Percentiles rank a stretch among this genome's conserved stretches.
phyloP scores from a whole-genome alignment of 1,139 yeast species.

The Geotrichum reessii region DNA sequence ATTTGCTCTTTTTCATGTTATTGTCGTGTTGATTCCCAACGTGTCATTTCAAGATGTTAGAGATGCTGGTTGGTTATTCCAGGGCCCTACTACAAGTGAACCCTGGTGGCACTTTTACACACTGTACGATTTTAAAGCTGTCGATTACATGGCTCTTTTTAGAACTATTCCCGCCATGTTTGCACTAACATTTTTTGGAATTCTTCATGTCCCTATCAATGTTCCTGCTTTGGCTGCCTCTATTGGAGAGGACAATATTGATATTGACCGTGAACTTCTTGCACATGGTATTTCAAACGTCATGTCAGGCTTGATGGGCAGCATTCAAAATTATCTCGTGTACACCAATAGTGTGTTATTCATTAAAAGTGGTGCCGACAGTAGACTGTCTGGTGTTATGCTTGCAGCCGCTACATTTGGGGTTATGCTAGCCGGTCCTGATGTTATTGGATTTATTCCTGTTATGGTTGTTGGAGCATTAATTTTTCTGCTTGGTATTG shows the following conservation, averaged over 20 bases:
- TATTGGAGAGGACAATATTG: slow-evolving; percentile 69
- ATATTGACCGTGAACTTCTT: slow-evolving; percentile 85
- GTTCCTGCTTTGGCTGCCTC: slow-evolving; percentile 96
- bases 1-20: slow-evolving; percentile 60
- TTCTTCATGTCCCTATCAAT: slow-evolving; percentile 91
- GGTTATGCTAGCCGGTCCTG: slow-evolving; percentile 86
- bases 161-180: slow-evolving; percentile 86
- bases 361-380: slow-evolving; percentile 91
- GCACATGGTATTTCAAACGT: slow-evolving; percentile 95
- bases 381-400: slow-evolving; percentile 78
- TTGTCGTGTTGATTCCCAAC: slow-evolving; percentile 59
- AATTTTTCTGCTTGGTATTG: slow-evolving; percentile 85
- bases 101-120: slow-evolving; percentile 88
- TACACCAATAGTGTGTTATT: slow-evolving; percentile 90
- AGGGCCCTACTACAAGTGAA: slow-evolving; percentile 54
- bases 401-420: slow-evolving; percentile 74
- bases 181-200: slow-evolving; percentile 92
- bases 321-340: slow-evolving; percentile 89
- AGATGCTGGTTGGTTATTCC: slow-evolving; percentile 77
- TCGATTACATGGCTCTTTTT: slow-evolving; percentile 65
- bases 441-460: slow-evolving; percentile 87
- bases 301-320: slow-evolving; percentile 74
- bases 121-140: slow-evolving; percentile 61
- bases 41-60: slow-evolving; percentile 60
- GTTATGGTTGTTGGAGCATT: slow-evolving; percentile 92